Evolutionary conservation across 2,329 filamentous ascomycete genomes (phyloP).

Genomic region (Cordyceps cateniannulata): DNA sequence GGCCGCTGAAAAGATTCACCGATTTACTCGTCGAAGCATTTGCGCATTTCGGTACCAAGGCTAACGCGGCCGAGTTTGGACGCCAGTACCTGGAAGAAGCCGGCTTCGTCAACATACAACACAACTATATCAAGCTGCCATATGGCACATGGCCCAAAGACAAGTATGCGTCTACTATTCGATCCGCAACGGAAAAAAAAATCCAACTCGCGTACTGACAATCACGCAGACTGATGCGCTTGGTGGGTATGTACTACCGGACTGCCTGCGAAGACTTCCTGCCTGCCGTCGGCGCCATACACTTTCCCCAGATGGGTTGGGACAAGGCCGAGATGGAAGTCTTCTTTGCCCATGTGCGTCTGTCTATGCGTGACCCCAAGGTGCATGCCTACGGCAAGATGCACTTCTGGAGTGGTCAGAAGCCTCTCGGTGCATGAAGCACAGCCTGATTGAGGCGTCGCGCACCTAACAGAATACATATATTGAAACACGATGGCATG

Average conservation of each 20-base stretch:
- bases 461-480: background rate
- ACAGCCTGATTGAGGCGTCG: background rate
- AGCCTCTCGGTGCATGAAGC: constrained; percentile 18
- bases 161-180: constrained; percentile 24
- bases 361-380: constrained; percentile 25
- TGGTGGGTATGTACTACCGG: constrained; percentile 36
- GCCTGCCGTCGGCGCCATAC: constrained; percentile 32
- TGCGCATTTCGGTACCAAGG: constrained; percentile 29
- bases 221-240: constrained; percentile 26
- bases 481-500: background rate
- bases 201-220: background rate
- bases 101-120: constrained; percentile 33
- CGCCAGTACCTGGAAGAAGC: constrained; percentile 29
- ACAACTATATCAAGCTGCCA: constrained; percentile 35
- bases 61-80: constrained; percentile 32
- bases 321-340: constrained; percentile 25
- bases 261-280: constrained; percentile 36
- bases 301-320: constrained; percentile 35
- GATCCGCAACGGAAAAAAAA: too few species aligned
- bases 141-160: constrained; percentile 42
- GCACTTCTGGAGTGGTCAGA: constrained; percentile 38
- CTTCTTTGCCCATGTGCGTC: constrained; percentile 25
- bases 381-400: constrained; percentile 32
- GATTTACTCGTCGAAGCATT: constrained; percentile 30
- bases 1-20: constrained; percentile 28